phyloP scores from a whole-genome alignment of 164 flowering plant genomes.

The Euptelea pleiosperma region DNA sequence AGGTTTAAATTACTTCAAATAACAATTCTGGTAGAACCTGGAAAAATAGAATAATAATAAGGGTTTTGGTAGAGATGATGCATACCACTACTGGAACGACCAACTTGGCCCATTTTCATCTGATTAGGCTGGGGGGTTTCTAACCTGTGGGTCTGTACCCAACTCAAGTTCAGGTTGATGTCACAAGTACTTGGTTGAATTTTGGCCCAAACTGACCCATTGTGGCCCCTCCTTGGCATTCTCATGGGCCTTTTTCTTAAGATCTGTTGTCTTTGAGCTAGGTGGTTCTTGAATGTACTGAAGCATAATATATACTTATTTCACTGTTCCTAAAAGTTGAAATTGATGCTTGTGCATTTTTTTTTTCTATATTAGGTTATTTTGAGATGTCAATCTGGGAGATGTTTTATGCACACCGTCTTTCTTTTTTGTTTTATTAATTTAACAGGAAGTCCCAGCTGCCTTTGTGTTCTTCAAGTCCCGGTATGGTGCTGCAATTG shows the following conservation, averaged over 20 bases:
- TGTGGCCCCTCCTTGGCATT: background rate
- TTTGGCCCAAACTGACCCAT: no score
- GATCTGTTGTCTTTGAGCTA: background rate
- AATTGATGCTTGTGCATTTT: background rate
- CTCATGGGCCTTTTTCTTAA: background rate
- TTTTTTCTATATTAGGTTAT: background rate
- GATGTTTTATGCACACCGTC: conserved; percentile 4
- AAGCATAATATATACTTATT: background rate
- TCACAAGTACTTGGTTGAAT: no score
- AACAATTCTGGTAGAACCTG: no score
- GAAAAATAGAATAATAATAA: no score
- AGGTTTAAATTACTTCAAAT: no score
- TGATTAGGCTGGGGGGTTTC: no score
- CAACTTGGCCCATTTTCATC: no score
- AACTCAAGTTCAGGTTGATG: no score
- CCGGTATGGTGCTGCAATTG: conserved; percentile 73
- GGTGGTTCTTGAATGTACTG: background rate
- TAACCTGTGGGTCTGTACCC: no score
- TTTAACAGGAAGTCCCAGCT: conserved; percentile 66
- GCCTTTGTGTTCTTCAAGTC: conserved; percentile 92
- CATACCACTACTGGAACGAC: no score
- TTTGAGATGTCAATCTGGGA: background rate
- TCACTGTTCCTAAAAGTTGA: background rate
- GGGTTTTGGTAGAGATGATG: no score
- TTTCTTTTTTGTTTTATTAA: conserved; percentile 1